Percentiles rank a stretch among this genome's conserved stretches.
Conservation (phyloP, 192 early-diverging fungal genomes). For the Coemansia sp. region DNA sequence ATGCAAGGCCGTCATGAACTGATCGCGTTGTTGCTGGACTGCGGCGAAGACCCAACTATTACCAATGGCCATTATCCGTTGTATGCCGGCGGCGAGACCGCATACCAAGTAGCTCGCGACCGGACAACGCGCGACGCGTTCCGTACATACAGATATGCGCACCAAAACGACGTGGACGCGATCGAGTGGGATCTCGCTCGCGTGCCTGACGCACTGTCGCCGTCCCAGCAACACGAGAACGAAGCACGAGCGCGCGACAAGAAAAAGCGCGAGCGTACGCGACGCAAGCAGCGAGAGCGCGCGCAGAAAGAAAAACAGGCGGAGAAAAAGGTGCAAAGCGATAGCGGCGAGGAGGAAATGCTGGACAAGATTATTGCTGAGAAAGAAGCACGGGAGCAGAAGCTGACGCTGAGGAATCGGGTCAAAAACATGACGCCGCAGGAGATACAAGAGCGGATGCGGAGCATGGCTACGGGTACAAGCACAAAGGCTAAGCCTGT, state of each 20-base stretch:
- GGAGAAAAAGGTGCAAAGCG: not conserved
- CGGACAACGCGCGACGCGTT: conserved; percentile 26
- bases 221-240: conserved; percentile 17
- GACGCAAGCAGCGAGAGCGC: conserved; percentile 6
- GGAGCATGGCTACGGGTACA: conserved; percentile 14
- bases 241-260: conserved; percentile 21
- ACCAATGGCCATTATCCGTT: conserved; percentile 34
- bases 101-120: conserved; percentile 34
- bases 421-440: conserved; percentile 12
- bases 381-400: not conserved
- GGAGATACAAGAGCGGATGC: conserved; percentile 23
- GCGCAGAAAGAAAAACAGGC: conserved; percentile 2
- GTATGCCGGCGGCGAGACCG: conserved; percentile 31
- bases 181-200: conserved; percentile 44
- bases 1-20: conserved; percentile 57
- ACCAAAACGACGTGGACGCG: conserved; percentile 26
- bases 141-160: conserved; percentile 30
- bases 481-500: not conserved
- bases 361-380: conserved; percentile 6
- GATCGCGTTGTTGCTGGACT: conserved; percentile 65
- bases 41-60: conserved; percentile 77
- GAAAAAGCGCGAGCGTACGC: conserved; percentile 13
- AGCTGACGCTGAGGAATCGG: not conserved
- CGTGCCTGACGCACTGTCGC: conserved; percentile 28
- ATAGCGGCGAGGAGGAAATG: conserved; percentile 15